Evolutionary conservation across 306 rosid species (phyloP).

Genomic region (Vicia sativa): DNA sequence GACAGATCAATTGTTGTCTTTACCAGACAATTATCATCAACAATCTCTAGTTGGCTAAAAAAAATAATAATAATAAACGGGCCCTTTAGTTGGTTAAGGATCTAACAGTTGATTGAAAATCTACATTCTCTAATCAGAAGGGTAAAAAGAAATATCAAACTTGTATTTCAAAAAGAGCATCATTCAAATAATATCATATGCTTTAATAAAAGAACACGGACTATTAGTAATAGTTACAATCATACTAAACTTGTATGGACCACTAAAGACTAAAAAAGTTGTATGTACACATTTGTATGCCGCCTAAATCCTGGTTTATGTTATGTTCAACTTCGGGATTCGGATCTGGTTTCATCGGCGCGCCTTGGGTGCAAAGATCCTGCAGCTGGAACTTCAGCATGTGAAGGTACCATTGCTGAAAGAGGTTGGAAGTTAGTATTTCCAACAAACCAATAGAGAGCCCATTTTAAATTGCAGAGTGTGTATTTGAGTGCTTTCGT

Average conservation of each 20-base stretch:
- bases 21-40: no score
- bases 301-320: conserved; percentile 27
- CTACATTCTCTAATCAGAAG: not conserved
- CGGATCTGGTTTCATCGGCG: conserved; percentile 53
- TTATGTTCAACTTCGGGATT: conserved; percentile 49
- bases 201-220: not conserved
- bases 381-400: conserved; percentile 64
- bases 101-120: not conserved
- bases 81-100: no score
- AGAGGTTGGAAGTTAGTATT: conserved; percentile 92
- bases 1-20: no score
- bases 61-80: no score
- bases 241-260: not conserved
- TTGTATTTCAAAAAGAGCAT: not conserved
- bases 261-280: not conserved
- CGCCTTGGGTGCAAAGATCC: conserved; percentile 61
- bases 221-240: not conserved
- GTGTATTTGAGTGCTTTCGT: conserved; percentile 97
- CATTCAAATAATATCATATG: not conserved
- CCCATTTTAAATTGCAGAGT: conserved; percentile 97
- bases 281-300: conserved; percentile 42
- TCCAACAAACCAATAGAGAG: conserved; percentile 96
- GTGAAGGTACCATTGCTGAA: conserved; percentile 67
- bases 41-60: no score
- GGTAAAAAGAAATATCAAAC: not conserved